These are phyloP conservation scores for Dalechampia spathulata DNA, from an alignment of 441 rosid genomes.

Conservation along the genomic window DNA sequence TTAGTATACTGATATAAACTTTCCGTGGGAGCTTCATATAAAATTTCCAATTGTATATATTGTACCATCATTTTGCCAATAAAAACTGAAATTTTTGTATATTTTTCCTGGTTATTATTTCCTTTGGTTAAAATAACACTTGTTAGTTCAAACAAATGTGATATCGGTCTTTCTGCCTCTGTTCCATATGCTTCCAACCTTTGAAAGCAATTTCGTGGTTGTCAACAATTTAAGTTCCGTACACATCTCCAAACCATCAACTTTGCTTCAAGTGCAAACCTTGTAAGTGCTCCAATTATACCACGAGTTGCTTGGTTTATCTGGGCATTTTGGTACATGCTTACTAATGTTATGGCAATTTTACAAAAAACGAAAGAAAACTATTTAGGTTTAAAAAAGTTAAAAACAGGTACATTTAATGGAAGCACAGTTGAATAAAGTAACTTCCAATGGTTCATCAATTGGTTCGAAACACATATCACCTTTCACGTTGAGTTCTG, in stretches of 20 bases:
- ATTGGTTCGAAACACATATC: too few relatives aligned
- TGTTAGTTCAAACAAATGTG: too few relatives aligned
- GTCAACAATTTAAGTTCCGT: neutral
- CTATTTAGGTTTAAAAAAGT: too few relatives aligned
- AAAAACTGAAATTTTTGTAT: neutral
- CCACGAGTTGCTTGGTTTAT: too few relatives aligned
- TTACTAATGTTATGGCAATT: too few relatives aligned
- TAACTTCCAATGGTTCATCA: too few relatives aligned
- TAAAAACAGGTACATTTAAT: too few relatives aligned
- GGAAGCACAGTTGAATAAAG: too few relatives aligned
- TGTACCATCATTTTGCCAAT: neutral
- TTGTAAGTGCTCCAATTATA: too few relatives aligned
- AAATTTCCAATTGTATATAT: neutral
- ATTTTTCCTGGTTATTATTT: neutral
- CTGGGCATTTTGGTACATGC: too few relatives aligned
- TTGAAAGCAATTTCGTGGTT: neutral
- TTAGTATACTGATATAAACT: neutral
- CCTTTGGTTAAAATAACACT: neutral
- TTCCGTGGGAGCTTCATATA: neutral
- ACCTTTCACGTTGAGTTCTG: too few relatives aligned
- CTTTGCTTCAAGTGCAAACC: neutral
- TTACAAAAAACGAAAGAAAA: too few relatives aligned
- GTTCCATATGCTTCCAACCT: neutral
- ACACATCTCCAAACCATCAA: neutral
- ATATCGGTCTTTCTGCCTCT: neutral